Base-by-base conservation (phyloP, 768 basidiomycete genomes). In the Trametes cinnabarina region DNA sequence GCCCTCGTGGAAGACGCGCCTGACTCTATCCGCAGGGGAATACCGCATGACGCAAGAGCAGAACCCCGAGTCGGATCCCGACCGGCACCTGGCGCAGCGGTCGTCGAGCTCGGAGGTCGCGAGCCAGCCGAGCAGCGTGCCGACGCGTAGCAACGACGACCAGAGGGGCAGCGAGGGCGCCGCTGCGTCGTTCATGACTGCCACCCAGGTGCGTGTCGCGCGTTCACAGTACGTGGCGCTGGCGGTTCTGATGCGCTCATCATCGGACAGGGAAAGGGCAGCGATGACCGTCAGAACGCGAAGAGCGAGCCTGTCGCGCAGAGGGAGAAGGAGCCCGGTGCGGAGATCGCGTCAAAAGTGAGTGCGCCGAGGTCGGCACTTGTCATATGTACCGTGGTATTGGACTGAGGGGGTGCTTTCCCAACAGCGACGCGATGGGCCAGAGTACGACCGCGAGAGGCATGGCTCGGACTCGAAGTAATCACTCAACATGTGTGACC, bases 21-120 rank as follows among this genome's bases (percentile, higher is more conserved):
- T 19, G 42, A 19, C 8, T 19, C 11, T 17, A 11, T 34, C 0
- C 1, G 23, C 22, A 59, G 58, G 58, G 60, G 55, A 62, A 51
- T 57, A 62, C 25, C 60, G 60, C 40, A 12, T 62, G 28, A 17
- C 34, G 4, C 60, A 62, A 28, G 51, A 57, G 42, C 52, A 53
- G 44, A 25, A 46, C 8, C 54, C 50, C 12, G 39, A 22, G 11
- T 41, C 44, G 12, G 42, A 51, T 32, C 40, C 60, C 9, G 20
- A 30, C 14, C 41, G 57, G 44, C 56, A 56, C 14, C 37, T 53
- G 35, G 19, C 42, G 3, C 48, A 55, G 35, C 44, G 37, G 9
- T 47, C 44, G 53, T 25, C 34, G 10, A 30, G 26, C 22, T 23
- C 53, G 35, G 53, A 55, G 15, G 11, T 55, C 34, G 32, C 53